phyloP scores from a whole-genome alignment of 2,329 filamentous ascomycete genomes.

The Cyphellophora attinorum region DNA sequence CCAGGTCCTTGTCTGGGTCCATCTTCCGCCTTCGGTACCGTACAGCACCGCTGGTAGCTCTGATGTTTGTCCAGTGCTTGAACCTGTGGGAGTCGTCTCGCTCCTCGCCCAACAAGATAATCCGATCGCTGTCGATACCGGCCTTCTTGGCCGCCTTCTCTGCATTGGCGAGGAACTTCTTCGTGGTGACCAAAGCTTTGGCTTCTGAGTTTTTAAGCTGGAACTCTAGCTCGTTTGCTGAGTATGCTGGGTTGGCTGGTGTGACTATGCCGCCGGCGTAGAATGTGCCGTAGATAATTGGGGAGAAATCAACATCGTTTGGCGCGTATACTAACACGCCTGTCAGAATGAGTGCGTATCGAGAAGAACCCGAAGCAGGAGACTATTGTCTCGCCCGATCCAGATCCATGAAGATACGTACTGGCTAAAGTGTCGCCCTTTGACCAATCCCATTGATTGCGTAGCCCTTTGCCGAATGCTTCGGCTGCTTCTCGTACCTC shows the following conservation, averaged over 20 bases:
- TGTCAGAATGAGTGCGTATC: no score
- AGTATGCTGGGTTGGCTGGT: conserved; percentile 82
- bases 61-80: conserved; percentile 67
- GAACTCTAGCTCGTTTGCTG: conserved; percentile 69
- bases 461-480: conserved; percentile 70
- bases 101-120: conserved; percentile 69
- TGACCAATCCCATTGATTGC: conserved; percentile 65
- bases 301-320: conserved; percentile 75
- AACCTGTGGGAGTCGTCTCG: conserved; percentile 49
- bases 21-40: conserved; percentile 53
- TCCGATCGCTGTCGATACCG: conserved; percentile 61
- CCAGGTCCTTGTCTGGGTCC: conserved; percentile 61
- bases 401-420: no score
- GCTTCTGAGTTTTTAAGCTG: conserved; percentile 72
- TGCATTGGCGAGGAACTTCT: conserved; percentile 54
- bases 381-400: no score
- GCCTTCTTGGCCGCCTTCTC: conserved; percentile 58
- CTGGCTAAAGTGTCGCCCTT: conserved; percentile 73
- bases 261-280: conserved; percentile 77
- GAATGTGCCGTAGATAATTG: conserved; percentile 66
- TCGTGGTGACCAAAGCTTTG: conserved; percentile 66
- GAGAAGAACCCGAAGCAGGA: no score
- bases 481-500: conserved; percentile 57
- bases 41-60: conserved; percentile 52
- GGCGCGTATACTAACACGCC: conserved; percentile 77